These are phyloP conservation scores for Suhomyces terraborum DNA, from an alignment of 1,139 yeast species.

Conservation along the genomic window DNA sequence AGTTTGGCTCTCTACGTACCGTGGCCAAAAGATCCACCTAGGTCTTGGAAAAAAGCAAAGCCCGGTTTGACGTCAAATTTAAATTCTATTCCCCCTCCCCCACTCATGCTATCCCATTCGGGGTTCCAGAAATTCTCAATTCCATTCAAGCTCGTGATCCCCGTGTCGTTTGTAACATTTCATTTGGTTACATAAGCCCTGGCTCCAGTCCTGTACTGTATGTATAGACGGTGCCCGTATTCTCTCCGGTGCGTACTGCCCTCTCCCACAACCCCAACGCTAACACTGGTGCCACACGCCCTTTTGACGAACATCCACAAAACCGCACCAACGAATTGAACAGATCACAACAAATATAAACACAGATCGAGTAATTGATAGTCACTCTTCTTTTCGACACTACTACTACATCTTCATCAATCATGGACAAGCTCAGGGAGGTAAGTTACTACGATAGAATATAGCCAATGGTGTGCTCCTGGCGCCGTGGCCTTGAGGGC, in stretches of 20 bases:
- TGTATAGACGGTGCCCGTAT: not conserved
- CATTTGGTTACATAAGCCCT: not conserved
- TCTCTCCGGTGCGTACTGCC: not conserved
- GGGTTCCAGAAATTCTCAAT: too few species aligned
- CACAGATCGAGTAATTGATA: slow-evolving; percentile 8
- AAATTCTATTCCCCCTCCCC: too few species aligned
- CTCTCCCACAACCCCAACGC: too few species aligned
- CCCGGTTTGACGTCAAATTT: too few species aligned
- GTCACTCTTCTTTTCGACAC: slow-evolving; percentile 10
- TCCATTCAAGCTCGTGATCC: not conserved
- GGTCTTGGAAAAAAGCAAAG: too few species aligned
- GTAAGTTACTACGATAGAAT: slow-evolving; percentile 36
- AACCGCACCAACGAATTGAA: slow-evolving; percentile 14
- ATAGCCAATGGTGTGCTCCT: not conserved
- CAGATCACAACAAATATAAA: slow-evolving; percentile 18
- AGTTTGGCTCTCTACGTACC: too few species aligned
- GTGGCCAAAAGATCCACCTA: too few species aligned
- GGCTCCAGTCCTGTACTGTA: too few species aligned
- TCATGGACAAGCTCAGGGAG: slow-evolving; percentile 54
- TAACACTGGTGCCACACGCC: slow-evolving; percentile 6
- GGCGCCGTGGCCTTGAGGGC: too few species aligned
- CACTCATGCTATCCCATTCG: too few species aligned
- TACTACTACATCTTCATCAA: slow-evolving; percentile 9
- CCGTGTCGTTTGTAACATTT: not conserved
- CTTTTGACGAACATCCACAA: slow-evolving; percentile 14